These are phyloP conservation scores for Solanum piurae DNA, from an alignment of 257 asterid species.

Conservation along the genomic window DNA sequence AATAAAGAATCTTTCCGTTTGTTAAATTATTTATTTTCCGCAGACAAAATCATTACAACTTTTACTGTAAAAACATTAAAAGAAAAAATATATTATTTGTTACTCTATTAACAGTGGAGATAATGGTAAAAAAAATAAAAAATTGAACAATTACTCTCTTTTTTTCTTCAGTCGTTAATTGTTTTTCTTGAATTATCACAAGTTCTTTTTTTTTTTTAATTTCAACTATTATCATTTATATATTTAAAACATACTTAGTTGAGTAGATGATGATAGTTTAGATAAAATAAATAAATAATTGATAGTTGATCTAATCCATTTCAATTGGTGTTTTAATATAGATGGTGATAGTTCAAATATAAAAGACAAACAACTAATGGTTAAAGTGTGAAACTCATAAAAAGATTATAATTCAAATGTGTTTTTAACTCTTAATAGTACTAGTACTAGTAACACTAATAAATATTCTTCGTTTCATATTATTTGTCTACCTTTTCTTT, in stretches of 20 bases:
- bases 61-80: constrained; percentile 5
- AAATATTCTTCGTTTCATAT: too few species aligned
- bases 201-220: too few species aligned
- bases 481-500: neutral
- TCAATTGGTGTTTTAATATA: neutral
- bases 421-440: neutral
- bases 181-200: neutral
- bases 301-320: neutral
- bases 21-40: neutral
- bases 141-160: neutral
- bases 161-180: neutral
- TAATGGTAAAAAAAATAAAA: neutral
- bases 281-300: too few species aligned
- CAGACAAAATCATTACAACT: constrained; percentile 38
- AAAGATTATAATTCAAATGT: too few species aligned
- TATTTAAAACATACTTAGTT: too few species aligned
- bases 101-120: neutral
- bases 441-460: neutral
- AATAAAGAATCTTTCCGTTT: neutral
- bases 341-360: neutral
- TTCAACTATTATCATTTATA: too few species aligned
- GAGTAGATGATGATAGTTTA: neutral
- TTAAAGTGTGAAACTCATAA: too few species aligned
- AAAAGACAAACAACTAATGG: too few species aligned
- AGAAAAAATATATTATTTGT: neutral